phyloP scores from a whole-genome alignment of 345 rosid species.

The Syzygium oleosum region DNA sequence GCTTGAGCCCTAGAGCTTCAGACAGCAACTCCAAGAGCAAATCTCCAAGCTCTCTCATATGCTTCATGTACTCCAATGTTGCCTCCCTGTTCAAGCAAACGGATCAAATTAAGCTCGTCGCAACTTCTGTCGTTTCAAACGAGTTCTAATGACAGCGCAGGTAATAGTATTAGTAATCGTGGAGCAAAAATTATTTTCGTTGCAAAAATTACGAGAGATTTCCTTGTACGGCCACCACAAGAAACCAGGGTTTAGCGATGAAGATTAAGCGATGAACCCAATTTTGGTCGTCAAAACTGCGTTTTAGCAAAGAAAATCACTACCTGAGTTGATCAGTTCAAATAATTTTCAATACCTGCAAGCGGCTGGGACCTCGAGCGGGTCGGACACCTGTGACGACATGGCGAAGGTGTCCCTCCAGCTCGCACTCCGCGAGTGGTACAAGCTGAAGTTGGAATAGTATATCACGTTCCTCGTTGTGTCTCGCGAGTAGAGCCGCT shows the following conservation, averaged over 20 bases:
- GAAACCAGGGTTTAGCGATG: too few relatives aligned
- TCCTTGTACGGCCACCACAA: neutral
- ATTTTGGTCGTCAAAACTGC: neutral
- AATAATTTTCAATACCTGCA: slow-evolving; percentile 2
- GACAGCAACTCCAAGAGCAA: slow-evolving; percentile 19
- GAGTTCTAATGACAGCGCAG: neutral
- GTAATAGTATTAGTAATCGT: neutral
- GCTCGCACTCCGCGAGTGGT: slow-evolving; percentile 2
- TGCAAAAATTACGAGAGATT: neutral
- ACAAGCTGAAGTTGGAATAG: slow-evolving; percentile 8
- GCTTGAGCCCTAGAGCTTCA: slow-evolving; percentile 26
- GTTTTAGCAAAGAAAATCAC: neutral
- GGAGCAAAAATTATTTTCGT: neutral
- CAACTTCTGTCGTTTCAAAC: neutral
- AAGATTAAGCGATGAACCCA: too few relatives aligned
- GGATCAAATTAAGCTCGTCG: neutral
- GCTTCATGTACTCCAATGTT: neutral
- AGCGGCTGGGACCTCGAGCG: slow-evolving; percentile 2
- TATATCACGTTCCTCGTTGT: neutral
- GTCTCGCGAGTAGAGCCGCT: neutral
- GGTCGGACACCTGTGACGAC: slow-evolving; percentile 2
- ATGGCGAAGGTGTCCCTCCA: slow-evolving; percentile 17
- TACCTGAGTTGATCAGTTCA: neutral
- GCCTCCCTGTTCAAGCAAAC: neutral
- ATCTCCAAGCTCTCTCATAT: neutral